Evolutionary conservation across 768 basidiomycete genomes (phyloP).

Genomic region (Hypholoma sublateritium): DNA sequence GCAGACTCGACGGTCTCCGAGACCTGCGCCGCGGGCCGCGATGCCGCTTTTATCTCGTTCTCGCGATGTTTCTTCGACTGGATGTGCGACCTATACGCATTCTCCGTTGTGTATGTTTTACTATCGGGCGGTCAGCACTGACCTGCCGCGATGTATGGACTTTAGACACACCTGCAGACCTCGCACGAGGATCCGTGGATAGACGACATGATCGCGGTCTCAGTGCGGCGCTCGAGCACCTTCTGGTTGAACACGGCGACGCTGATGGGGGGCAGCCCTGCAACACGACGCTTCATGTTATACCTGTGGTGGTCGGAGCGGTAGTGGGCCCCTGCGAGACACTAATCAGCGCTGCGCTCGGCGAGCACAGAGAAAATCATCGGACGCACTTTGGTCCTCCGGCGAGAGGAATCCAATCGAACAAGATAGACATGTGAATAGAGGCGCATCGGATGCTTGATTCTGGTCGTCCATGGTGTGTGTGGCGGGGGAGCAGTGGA

Average conservation of each 20-base stretch:
- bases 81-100: conserved; percentile 86
- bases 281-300: conserved; percentile 96
- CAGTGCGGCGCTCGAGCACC: conserved; percentile 73
- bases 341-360: conserved; percentile 2
- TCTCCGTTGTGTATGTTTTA: conserved; percentile 87
- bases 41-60: conserved; percentile 53
- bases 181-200: conserved; percentile 64
- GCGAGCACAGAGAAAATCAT: neutral
- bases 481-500: neutral
- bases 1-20: conserved; percentile 12
- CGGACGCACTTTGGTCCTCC: conserved; percentile 78
- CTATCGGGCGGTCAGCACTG: conserved; percentile 37
- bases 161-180: conserved; percentile 73
- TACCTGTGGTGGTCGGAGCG: conserved; percentile 95
- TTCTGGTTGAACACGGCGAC: conserved; percentile 82
- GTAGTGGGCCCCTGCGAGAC: conserved; percentile 72
- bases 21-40: conserved; percentile 6
- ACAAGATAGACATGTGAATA: conserved; percentile 92
- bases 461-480: conserved; percentile 29
- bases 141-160: neutral
- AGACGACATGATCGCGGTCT: conserved; percentile 70
- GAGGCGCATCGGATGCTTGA: conserved; percentile 23
- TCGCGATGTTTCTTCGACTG: conserved; percentile 90
- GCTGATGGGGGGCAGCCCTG: conserved; percentile 83
- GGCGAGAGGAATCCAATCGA: conserved; percentile 82